phyloP scores from a whole-genome alignment of 805 yeast genomes.

The Yamadazyma tumulicola region DNA sequence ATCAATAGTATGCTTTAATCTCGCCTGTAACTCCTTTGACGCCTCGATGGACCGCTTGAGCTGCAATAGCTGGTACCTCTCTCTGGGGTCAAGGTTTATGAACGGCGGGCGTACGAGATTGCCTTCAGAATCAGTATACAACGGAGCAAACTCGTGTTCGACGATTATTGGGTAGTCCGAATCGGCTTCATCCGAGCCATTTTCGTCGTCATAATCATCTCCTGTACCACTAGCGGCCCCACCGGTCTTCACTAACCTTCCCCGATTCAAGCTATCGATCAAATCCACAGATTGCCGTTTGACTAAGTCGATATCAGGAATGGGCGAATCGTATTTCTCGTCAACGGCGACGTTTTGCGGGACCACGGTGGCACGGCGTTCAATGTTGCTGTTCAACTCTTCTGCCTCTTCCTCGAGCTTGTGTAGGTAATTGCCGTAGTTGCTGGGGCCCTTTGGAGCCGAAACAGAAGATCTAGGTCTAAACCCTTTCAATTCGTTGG shows the following conservation, averaged over 20 bases:
- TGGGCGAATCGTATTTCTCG: constrained; percentile 13
- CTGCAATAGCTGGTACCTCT: constrained; percentile 39
- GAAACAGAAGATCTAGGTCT: constrained; percentile 26
- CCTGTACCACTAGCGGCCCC: no score
- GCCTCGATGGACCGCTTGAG: constrained; percentile 36
- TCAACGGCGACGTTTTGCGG: constrained; percentile 5
- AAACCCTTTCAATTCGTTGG: constrained; percentile 6
- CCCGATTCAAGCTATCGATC: constrained; percentile 4
- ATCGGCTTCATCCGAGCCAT: constrained; percentile 3
- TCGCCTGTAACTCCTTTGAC: constrained; percentile 27
- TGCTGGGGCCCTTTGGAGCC: constrained; percentile 4
- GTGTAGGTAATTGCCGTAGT: constrained; percentile 9
- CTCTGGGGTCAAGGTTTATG: constrained; percentile 41
- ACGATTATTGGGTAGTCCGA: constrained; percentile 14
- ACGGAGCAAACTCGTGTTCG: constrained; percentile 33
- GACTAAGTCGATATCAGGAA: constrained; percentile 12
- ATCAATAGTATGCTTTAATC: constrained; percentile 37
- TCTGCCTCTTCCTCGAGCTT: constrained; percentile 17
- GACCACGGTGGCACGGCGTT: constrained; percentile 20
- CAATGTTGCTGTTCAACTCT: constrained; percentile 17
- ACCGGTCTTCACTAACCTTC: constrained; percentile 7
- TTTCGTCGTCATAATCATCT: constrained; percentile 30
- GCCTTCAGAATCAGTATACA: constrained; percentile 35
- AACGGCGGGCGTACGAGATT: constrained; percentile 42
- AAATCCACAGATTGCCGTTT: constrained; percentile 11